Evolutionary conservation across 768 basidiomycete genomes (phyloP).

Genomic region (Lactarius tabidus): DNA sequence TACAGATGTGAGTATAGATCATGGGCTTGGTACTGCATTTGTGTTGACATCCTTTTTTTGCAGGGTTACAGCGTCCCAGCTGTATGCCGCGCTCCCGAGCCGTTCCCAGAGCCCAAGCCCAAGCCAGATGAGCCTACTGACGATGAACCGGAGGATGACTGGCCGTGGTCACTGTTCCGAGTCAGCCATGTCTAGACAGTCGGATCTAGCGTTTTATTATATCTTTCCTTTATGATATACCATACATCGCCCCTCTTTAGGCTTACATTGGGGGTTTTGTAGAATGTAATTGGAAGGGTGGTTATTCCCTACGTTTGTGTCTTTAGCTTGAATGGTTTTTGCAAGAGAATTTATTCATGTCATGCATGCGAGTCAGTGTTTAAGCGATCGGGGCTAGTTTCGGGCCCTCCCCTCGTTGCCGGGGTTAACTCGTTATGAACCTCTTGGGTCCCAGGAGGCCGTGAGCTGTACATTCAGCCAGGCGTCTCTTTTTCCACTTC

Average conservation of each 20-base stretch:
- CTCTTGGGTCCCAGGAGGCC: not conserved
- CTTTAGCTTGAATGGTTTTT: not conserved
- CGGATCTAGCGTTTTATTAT: not conserved
- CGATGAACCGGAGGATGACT: constrained; percentile 19
- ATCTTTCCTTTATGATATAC: constrained; percentile 2
- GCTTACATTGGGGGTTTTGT: not conserved
- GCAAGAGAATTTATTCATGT: not conserved
- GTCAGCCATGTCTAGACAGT: not conserved
- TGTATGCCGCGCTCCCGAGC: constrained; percentile 36
- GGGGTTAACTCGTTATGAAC: not conserved
- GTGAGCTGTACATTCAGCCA: not conserved
- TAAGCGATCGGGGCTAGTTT: not conserved
- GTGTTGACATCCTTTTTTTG: constrained; percentile 12
- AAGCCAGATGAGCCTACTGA: constrained; percentile 36
- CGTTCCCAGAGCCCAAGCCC: constrained; percentile 31
- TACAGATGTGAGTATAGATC: constrained; percentile 45
- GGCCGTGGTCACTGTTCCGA: constrained; percentile 1
- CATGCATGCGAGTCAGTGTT: no score
- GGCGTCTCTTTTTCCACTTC: not conserved
- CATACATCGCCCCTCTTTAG: not conserved
- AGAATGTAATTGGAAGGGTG: constrained; percentile 8
- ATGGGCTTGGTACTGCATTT: no score
- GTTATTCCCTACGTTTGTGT: not conserved
- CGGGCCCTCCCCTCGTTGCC: not conserved
- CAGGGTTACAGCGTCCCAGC: constrained; percentile 43